phyloP scores from a whole-genome alignment of 2,329 filamentous ascomycete species.

The Aspergillus proliferans region DNA sequence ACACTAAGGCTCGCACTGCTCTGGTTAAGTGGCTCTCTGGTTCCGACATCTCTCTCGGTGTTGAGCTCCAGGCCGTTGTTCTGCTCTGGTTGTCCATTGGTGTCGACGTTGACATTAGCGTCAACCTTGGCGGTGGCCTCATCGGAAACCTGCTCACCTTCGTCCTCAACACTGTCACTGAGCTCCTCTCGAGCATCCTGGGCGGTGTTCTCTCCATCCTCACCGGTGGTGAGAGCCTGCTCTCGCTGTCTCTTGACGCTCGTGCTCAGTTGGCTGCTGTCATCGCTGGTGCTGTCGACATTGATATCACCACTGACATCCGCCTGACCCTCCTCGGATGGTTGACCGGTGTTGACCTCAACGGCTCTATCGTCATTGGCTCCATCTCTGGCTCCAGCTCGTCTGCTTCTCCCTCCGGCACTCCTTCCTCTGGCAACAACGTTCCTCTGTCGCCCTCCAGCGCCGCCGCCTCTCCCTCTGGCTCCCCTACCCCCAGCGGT shows the following conservation, averaged over 20 bases:
- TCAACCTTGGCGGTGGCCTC: slow-evolving; percentile 22
- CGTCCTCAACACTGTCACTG: slow-evolving; percentile 23
- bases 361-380: slow-evolving; percentile 13
- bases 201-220: slow-evolving; percentile 26
- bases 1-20: slow-evolving; percentile 22
- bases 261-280: slow-evolving; percentile 32
- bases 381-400: slow-evolving; percentile 10
- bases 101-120: slow-evolving; percentile 20
- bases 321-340: slow-evolving; percentile 45
- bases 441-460: slow-evolving; percentile 1
- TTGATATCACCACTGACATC: slow-evolving; percentile 48
- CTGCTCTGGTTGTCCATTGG: slow-evolving; percentile 32
- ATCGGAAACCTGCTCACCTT: slow-evolving; percentile 24
- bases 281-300: slow-evolving; percentile 32
- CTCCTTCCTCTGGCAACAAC: background rate
- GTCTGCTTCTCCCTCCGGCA: slow-evolving; percentile 3
- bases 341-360: slow-evolving; percentile 27
- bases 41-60: slow-evolving; percentile 26
- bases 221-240: slow-evolving; percentile 27
- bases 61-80: slow-evolving; percentile 31
- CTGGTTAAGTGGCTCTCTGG: slow-evolving; percentile 29
- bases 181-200: slow-evolving; percentile 24
- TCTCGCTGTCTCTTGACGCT: slow-evolving; percentile 25
- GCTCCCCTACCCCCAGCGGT: slow-evolving; percentile 1
- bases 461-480: background rate